Evolutionary conservation across 768 basidiomycete species (phyloP).

Genomic region (Xanthoconium purpureum): DNA sequence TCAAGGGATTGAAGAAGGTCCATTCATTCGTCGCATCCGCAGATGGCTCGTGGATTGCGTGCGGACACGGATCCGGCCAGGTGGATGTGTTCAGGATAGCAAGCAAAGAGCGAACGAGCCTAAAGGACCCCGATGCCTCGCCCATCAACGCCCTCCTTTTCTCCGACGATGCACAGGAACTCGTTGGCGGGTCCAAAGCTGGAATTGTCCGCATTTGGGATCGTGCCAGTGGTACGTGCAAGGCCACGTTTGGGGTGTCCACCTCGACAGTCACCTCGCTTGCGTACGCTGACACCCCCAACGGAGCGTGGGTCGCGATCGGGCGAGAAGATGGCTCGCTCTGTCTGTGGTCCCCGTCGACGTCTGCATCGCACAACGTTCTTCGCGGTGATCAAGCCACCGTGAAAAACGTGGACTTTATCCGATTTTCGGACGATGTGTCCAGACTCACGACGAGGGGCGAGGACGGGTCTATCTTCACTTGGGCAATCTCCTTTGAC

Average conservation of each 20-base stretch:
- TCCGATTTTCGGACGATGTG: slow-evolving; percentile 11
- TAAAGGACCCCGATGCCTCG: neutral
- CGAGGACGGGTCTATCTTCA: slow-evolving; percentile 7
- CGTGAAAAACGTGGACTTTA: neutral
- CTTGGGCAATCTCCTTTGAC: slow-evolving; percentile 7
- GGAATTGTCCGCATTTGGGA: slow-evolving; percentile 23
- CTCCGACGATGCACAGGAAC: slow-evolving; percentile 10
- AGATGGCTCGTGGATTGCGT: slow-evolving; percentile 8
- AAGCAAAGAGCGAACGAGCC: neutral
- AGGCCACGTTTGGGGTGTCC: neutral
- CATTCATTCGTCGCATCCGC: slow-evolving; percentile 1
- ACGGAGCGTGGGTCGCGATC: slow-evolving; percentile 5
- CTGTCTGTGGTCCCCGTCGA: slow-evolving; percentile 16
- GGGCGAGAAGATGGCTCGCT: slow-evolving; percentile 21
- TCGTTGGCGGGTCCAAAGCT: slow-evolving; percentile 20
- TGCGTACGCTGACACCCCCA: neutral
- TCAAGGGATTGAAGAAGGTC: slow-evolving; percentile 10
- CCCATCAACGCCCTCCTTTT: slow-evolving; percentile 9
- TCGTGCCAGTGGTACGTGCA: slow-evolving; percentile 9
- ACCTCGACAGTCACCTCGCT: slow-evolving; percentile 19
- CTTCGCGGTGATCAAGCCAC: slow-evolving; percentile 1
- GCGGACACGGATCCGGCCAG: slow-evolving; percentile 1
- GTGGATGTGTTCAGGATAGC: slow-evolving; percentile 3
- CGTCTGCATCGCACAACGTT: slow-evolving; percentile 11
- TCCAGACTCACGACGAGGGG: slow-evolving; percentile 9